Evolutionary conservation across 352 stramenopile genomes (phyloP).

Genomic region (Pilasporangium apinafurcum): DNA sequence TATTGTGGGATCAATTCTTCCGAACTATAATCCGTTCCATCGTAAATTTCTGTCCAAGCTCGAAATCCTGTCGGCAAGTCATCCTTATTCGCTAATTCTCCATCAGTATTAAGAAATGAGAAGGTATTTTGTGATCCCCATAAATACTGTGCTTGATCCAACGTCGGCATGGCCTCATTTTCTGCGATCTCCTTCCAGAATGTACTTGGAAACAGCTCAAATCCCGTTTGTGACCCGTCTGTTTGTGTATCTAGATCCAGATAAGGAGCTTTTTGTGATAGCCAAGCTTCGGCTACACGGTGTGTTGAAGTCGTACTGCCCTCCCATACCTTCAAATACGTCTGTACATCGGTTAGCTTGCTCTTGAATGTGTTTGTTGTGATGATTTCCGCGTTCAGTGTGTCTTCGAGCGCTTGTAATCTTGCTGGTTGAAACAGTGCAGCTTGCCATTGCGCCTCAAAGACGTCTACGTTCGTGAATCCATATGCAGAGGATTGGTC

Average conservation of each 20-base stretch:
- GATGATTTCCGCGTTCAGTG: constrained; percentile 12
- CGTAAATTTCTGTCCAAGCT: constrained; percentile 56
- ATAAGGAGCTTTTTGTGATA: constrained; percentile 13
- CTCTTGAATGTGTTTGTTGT: constrained; percentile 2
- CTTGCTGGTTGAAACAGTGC: constrained; percentile 17
- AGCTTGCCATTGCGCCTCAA: constrained; percentile 43
- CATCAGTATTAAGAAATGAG: constrained; percentile 25
- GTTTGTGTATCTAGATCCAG: constrained; percentile 37
- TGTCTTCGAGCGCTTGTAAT: constrained; percentile 10
- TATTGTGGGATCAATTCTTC: constrained; percentile 35
- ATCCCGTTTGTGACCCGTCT: constrained; percentile 31
- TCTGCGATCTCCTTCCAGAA: constrained; percentile 15
- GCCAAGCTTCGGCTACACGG: constrained; percentile 29
- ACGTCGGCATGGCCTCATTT: constrained; percentile 13
- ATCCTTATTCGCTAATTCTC: constrained; percentile 1
- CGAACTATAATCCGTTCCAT: constrained; percentile 44
- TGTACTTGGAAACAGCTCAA: constrained; percentile 37
- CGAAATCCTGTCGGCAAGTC: constrained; percentile 39
- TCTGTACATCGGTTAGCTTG: constrained; percentile 17
- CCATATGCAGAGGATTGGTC: constrained; percentile 16
- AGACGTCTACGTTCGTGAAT: constrained; percentile 26
- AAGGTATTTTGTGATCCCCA: constrained; percentile 31
- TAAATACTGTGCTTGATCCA: constrained; percentile 31
- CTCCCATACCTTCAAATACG: constrained; percentile 45
- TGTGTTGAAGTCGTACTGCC: constrained; percentile 22